Evolutionary conservation across 345 rosid species (phyloP).

Genomic region (thale cress (Arabidopsis thaliana)): DNA sequence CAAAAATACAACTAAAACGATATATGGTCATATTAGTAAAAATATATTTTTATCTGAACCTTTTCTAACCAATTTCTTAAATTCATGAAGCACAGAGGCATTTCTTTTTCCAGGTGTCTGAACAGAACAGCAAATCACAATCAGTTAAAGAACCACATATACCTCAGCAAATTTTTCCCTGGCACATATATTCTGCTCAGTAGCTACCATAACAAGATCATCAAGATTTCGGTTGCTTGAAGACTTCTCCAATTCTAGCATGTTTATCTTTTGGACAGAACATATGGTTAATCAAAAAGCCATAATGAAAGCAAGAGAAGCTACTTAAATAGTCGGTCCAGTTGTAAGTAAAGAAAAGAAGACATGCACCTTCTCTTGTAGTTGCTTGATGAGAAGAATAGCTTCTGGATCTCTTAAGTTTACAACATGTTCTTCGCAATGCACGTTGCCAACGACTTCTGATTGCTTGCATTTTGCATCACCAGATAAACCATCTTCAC

Average conservation of each 20-base stretch:
- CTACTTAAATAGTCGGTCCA: slow-evolving; percentile 8
- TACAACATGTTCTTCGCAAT: slow-evolving; percentile 46
- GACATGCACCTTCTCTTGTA: slow-evolving; percentile 79
- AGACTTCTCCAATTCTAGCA: slow-evolving; percentile 69
- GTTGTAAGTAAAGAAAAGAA: slow-evolving; percentile 21
- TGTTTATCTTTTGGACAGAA: slow-evolving; percentile 56
- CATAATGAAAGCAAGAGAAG: slow-evolving; percentile 29
- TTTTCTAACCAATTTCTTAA: slow-evolving; percentile 6
- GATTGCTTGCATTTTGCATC: slow-evolving; percentile 39
- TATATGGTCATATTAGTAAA: neutral
- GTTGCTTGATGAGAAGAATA: slow-evolving; percentile 76
- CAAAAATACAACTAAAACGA: neutral
- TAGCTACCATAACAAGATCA: slow-evolving; percentile 55
- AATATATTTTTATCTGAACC: neutral
- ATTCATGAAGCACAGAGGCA: slow-evolving; percentile 1
- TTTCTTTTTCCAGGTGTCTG: slow-evolving; percentile 7
- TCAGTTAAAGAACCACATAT: slow-evolving; percentile 31
- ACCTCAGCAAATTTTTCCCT: slow-evolving; percentile 77
- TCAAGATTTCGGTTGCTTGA: slow-evolving; percentile 75
- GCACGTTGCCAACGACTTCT: slow-evolving; percentile 33
- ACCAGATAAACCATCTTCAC: slow-evolving; percentile 45
- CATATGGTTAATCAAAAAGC: slow-evolving; percentile 26
- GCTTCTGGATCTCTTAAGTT: slow-evolving; percentile 65
- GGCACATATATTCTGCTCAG: slow-evolving; percentile 62
- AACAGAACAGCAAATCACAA: slow-evolving; percentile 23